These are phyloP conservation scores for Scheffersomyces ergatensis DNA, from an alignment of 805 yeast genomes.

Conservation along the genomic window DNA sequence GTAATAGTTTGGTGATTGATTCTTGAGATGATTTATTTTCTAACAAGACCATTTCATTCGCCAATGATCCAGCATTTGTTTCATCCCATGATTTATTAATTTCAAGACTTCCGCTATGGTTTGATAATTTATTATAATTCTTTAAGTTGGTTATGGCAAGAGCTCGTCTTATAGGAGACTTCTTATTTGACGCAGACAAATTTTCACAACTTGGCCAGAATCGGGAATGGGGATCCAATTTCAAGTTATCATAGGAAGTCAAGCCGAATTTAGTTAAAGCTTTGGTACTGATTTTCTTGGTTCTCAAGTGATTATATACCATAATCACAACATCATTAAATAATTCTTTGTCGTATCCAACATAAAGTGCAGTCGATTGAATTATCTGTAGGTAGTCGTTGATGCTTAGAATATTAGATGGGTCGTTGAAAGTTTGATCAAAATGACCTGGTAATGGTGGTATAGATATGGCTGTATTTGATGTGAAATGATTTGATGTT, in stretches of 20 bases:
- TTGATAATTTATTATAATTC: conserved; percentile 58
- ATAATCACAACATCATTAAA: conserved; percentile 47
- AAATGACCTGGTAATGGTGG: conserved; percentile 25
- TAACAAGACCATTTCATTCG: conserved; percentile 60
- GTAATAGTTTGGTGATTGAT: conserved; percentile 55
- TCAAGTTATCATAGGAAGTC: conserved; percentile 54
- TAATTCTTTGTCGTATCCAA: conserved; percentile 51
- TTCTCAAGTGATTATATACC: conserved; percentile 47
- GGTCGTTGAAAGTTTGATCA: conserved; percentile 10
- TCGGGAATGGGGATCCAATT: conserved; percentile 57
- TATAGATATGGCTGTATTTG: conserved; percentile 10
- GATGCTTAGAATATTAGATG: conserved; percentile 8
- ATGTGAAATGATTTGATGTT: background rate
- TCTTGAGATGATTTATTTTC: conserved; percentile 51
- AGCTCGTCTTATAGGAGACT: conserved; percentile 65
- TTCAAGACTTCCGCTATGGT: conserved; percentile 28
- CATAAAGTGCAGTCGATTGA: conserved; percentile 50
- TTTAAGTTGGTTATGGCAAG: conserved; percentile 73
- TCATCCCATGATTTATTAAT: conserved; percentile 63
- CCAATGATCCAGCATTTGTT: conserved; percentile 78
- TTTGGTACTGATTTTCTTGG: conserved; percentile 50
- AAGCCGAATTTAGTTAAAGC: conserved; percentile 67
- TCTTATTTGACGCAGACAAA: conserved; percentile 45
- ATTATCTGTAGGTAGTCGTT: conserved; percentile 39
- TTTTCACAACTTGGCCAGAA: conserved; percentile 81